Evolutionary conservation across 257 asterid genomes (phyloP), one percentile per base, ranked within the genome.

Genomic region (Scutellaria galericulata): DNA sequence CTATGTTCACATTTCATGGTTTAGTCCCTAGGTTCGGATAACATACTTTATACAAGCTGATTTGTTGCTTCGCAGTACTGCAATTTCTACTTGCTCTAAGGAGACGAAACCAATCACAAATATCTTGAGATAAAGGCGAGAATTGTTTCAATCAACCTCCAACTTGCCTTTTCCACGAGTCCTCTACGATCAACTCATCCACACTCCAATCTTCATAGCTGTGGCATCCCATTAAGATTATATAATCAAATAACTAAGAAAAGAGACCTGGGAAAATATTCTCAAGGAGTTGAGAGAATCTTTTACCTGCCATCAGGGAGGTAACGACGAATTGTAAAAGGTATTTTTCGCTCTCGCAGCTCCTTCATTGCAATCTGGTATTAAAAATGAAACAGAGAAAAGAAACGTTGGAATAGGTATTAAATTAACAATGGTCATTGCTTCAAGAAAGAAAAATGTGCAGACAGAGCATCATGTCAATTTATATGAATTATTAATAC

Each of bases 281-380:
- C 39, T n/a, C 1, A 0, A 8, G 10, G 20, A 46, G 45, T 12
- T 7, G 2, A 41, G 51, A 52, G 56, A 42, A 7, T 64, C 81
- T 73, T 3, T 31, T 74, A 82, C 98, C 98, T 92, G 80, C 96
- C 98, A 81, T 92, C 98, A 7, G 96, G 96, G 46, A 92, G 89
- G 81, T 86, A 92, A 6, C 96, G 93, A 13, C 98, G 98, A 71
- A 90, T 92, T 57, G 96, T 90, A 85, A 92, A 90, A 47, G 96
- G 96, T 67, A 92, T 90, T 79, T 92, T 92, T 64, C 94, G 82
- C 83, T 88, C 87, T 1, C 96, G 80, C 24, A 92, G 90, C 88
- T 92, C 98, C 82, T 92, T 92, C 96, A 90, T 92, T 3, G 98
- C 98, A 86, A 92, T 92, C 98, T 92, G 82, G 66, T 51, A 70